phyloP scores from a whole-genome alignment of 768 basidiomycete genomes.

The Jaapia argillacea region DNA sequence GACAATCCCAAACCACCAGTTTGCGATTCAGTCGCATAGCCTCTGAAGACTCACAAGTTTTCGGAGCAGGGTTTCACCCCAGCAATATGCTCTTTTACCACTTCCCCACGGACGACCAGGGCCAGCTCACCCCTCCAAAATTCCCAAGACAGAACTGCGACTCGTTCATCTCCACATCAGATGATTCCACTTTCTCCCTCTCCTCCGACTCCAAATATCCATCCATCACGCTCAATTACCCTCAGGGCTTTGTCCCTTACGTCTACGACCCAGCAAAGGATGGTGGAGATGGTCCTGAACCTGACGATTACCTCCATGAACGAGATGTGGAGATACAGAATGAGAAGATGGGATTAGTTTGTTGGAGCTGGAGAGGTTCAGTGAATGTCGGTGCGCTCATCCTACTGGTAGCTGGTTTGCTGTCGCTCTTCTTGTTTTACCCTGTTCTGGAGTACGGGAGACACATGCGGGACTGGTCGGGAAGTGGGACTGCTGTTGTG shows the following conservation, averaged over 20 bases:
- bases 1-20: slow-evolving; percentile 25
- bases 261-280: slow-evolving; percentile 60
- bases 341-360: slow-evolving; percentile 27
- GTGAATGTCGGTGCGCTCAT: slow-evolving; percentile 64
- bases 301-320: slow-evolving; percentile 74
- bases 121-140: slow-evolving; percentile 20
- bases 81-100: slow-evolving; percentile 55
- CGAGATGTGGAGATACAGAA: slow-evolving; percentile 28
- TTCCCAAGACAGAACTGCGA: slow-evolving; percentile 18
- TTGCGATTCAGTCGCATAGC: slow-evolving; percentile 31
- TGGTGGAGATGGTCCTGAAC: slow-evolving; percentile 38
- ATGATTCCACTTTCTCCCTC: slow-evolving; percentile 37
- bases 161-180: slow-evolving; percentile 43
- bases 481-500: too few species aligned
- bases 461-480: too few species aligned
- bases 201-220: slow-evolving; percentile 63
- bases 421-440: slow-evolving; percentile 75
- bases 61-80: slow-evolving; percentile 19
- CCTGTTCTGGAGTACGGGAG: slow-evolving; percentile 65
- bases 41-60: slow-evolving; percentile 34
- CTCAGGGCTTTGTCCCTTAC: slow-evolving; percentile 45
- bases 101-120: slow-evolving; percentile 32
- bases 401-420: slow-evolving; percentile 48
- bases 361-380: slow-evolving; percentile 35
- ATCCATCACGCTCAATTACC: slow-evolving; percentile 17